Percentiles rank a stretch among this genome's conserved stretches.
These are phyloP conservation scores for Parsonsia alboflavescens DNA, from an alignment of 257 asterid genomes.

Conservation along the genomic window DNA sequence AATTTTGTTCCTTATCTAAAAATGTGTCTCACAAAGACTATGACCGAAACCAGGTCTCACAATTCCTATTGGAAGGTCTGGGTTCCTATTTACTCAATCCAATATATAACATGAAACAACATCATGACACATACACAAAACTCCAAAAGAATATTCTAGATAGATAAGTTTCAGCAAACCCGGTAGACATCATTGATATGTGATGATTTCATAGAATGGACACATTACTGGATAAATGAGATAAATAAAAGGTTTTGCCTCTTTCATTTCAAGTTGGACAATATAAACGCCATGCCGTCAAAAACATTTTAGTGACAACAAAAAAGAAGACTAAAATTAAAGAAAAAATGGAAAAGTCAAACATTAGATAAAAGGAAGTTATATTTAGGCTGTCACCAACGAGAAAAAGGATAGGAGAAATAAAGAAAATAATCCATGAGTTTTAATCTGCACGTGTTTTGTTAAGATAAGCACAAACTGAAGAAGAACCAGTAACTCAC, in stretches of 20 bases:
- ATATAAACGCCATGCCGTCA: not conserved
- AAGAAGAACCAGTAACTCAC: conserved; percentile 35
- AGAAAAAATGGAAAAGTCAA: not conserved
- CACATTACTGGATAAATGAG: not conserved
- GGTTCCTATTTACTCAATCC: not conserved
- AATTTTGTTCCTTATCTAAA: not conserved
- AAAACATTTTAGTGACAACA: not conserved
- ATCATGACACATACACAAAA: not conserved
- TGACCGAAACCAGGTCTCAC: not conserved
- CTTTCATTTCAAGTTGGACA: not conserved
- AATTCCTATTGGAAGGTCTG: not conserved
- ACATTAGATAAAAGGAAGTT: not conserved
- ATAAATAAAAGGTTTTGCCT: not conserved
- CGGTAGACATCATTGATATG: not conserved
- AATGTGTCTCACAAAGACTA: not conserved
- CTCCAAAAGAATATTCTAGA: not conserved
- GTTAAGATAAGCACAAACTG: conserved; percentile 6
- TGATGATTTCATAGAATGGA: not conserved
- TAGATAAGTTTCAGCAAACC: not conserved
- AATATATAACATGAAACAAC: not conserved
- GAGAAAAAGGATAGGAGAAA: not conserved
- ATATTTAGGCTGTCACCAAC: not conserved
- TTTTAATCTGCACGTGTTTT: not conserved
- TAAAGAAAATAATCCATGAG: not conserved
- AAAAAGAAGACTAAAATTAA: not conserved